Evolutionary conservation across 2,329 filamentous ascomycete genomes (phyloP).

Genomic region (Tothia fuscella): DNA sequence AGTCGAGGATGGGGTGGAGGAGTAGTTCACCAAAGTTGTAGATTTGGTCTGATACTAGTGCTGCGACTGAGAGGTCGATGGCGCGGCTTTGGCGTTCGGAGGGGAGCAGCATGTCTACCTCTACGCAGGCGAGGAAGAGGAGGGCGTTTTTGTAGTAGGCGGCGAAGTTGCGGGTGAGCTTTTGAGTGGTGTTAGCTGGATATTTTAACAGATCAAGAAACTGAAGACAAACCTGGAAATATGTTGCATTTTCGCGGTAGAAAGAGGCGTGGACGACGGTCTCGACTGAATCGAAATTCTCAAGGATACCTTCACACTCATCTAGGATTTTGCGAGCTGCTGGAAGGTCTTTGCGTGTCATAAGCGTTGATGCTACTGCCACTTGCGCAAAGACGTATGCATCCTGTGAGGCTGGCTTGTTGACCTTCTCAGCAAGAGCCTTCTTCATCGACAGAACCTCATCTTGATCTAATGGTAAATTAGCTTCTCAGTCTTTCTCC

Average conservation of each 20-base stretch:
- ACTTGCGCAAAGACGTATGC: constrained; percentile 90
- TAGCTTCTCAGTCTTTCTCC: constrained; percentile 14
- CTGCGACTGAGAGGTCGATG: constrained; percentile 85
- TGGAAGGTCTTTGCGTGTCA: constrained; percentile 65
- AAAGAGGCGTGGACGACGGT: constrained; percentile 91
- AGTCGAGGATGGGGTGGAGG: constrained; percentile 87
- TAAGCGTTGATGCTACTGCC: constrained; percentile 76
- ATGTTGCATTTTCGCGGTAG: constrained; percentile 88
- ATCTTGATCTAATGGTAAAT: constrained; percentile 54
- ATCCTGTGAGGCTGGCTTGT: constrained; percentile 87
- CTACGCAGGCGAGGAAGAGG: constrained; percentile 92
- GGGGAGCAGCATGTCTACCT: constrained; percentile 60
- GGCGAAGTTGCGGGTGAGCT: constrained; percentile 80
- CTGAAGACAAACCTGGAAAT: constrained; percentile 57
- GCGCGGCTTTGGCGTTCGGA: constrained; percentile 68
- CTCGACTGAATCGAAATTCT: constrained; percentile 89
- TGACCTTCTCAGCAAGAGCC: constrained; percentile 73
- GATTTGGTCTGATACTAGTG: constrained; percentile 85
- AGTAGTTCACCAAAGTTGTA: constrained; percentile 99
- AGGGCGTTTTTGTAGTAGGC: constrained; percentile 96
- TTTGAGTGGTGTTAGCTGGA: constrained; percentile 9
- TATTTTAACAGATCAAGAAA: not conserved
- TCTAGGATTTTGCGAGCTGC: constrained; percentile 79
- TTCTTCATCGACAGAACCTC: constrained; percentile 79
- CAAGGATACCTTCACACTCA: constrained; percentile 74